Evolutionary conservation across 495 filamentous ascomycete species (phyloP), one percentile per base, ranked within the genome.

Genomic region (Glonium stellatum): DNA sequence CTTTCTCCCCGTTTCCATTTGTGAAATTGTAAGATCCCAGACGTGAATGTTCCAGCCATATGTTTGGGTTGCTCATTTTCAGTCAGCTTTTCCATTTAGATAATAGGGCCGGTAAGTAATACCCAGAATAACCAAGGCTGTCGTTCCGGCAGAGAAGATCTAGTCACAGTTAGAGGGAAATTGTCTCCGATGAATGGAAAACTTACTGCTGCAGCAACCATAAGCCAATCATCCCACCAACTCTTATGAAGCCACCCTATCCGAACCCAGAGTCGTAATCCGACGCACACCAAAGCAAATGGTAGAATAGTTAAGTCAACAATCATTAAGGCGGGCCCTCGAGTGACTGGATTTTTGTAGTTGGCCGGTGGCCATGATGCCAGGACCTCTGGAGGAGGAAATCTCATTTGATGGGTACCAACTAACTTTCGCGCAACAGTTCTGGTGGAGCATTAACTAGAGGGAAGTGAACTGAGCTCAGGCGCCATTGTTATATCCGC

Each of bases 41-140:
- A 66, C 66, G 50, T 70, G 68, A 13, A 60, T 50, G 36, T 68
- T 61, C 59, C 69, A 70, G 25, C 66, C 65, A 39, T 70, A 70
- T 55, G 55, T 12, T 37, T 62, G 52, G 2, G 64, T 62, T 19
- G 56, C 59, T 15, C 1, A 5, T 5, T 10, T n/a, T 41, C 49
- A 47, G 42, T 56, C 18, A 51, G 23, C 21, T 34, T 54, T 34
- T 54, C 4, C 13, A 4, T 44, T 44, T 18, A 11, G 39, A 44
- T 11, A 44, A 39, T 12, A 8, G 48, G 13, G 6, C 12, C 12
- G 4, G 12, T 3, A 2, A 27, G 19, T 4, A 34, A 39, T 55
- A 55, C 53, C 53, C 57, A 67, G 47, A 39, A 67, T 64, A 27
- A 67, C 65, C 5, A 63, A 12, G 12, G 41, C 61, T 19, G 65